Percentiles rank a stretch among this genome's conserved stretches.
Evolutionary conservation across 306 rosid genomes (phyloP).

Genomic region (Hippophae rhamnoides): DNA sequence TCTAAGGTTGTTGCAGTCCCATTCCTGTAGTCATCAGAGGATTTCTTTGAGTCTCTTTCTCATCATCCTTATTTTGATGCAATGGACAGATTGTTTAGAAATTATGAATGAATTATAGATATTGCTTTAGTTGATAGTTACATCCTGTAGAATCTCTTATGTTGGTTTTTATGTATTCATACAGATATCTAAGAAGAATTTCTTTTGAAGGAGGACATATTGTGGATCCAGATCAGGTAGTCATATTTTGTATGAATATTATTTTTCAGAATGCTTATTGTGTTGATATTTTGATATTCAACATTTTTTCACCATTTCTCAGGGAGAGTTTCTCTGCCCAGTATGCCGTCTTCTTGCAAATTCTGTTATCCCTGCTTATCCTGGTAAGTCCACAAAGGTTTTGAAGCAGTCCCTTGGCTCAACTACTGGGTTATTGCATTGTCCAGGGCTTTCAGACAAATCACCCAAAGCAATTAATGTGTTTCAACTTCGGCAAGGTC

Average conservation of each 20-base stretch:
- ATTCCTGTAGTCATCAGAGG: too few species aligned
- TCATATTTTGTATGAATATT: neutral
- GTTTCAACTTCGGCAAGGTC: slow-evolving; percentile 48
- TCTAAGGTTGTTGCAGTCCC: too few species aligned
- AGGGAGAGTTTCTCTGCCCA: slow-evolving; percentile 98
- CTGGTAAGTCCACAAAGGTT: slow-evolving; percentile 44
- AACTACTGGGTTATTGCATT: slow-evolving; percentile 27
- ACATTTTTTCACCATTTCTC: slow-evolving; percentile 4
- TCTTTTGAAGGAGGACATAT: slow-evolving; percentile 98
- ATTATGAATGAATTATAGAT: neutral
- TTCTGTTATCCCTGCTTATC: slow-evolving; percentile 66
- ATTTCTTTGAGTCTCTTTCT: too few species aligned
- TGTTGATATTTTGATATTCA: slow-evolving; percentile 13
- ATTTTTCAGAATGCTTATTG: slow-evolving; percentile 8
- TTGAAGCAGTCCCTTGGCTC: slow-evolving; percentile 31
- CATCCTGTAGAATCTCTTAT: neutral
- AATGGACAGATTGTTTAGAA: too few species aligned
- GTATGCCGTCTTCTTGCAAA: slow-evolving; percentile 94
- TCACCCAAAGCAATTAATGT: slow-evolving; percentile 29
- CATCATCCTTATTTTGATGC: too few species aligned
- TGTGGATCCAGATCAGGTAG: slow-evolving; percentile 90
- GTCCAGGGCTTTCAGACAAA: slow-evolving; percentile 22
- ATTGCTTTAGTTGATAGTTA: neutral
- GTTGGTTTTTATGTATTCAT: slow-evolving; percentile 10
- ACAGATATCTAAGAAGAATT: slow-evolving; percentile 79